phyloP scores from a whole-genome alignment of 2,329 filamentous ascomycete species.

The Colletotrichum australisinense region DNA sequence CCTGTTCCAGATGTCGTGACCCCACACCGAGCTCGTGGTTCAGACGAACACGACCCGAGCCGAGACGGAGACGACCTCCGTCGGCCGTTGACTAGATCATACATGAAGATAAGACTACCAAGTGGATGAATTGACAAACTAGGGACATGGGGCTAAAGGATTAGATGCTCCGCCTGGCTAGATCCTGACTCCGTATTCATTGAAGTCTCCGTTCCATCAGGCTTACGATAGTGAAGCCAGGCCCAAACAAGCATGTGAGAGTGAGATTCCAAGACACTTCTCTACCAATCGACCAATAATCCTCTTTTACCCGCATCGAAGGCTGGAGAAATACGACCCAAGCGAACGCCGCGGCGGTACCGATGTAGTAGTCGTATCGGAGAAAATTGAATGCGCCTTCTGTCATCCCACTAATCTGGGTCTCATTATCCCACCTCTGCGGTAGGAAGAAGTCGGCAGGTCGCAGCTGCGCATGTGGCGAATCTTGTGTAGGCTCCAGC shows the following conservation, averaged over 20 bases:
- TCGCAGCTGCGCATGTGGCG: background rate
- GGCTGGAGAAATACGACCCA: background rate
- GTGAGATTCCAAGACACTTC: background rate
- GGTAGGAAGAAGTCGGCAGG: background rate
- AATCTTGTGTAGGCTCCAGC: background rate
- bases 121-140: background rate
- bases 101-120: background rate
- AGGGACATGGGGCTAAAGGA: background rate
- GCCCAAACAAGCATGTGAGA: background rate
- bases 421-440: background rate
- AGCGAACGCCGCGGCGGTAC: background rate
- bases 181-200: background rate
- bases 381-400: conserved; percentile 4
- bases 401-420: background rate
- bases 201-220: background rate
- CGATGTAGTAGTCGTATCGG: background rate
- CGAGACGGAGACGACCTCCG: background rate
- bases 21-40: background rate
- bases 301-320: background rate
- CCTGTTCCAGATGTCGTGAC: background rate
- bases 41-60: background rate
- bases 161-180: background rate
- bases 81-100: background rate
- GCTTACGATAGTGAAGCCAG: background rate
- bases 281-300: background rate